Conservation (phyloP, 768 basidiomycete genomes). For the Mycena leptocephala region DNA sequence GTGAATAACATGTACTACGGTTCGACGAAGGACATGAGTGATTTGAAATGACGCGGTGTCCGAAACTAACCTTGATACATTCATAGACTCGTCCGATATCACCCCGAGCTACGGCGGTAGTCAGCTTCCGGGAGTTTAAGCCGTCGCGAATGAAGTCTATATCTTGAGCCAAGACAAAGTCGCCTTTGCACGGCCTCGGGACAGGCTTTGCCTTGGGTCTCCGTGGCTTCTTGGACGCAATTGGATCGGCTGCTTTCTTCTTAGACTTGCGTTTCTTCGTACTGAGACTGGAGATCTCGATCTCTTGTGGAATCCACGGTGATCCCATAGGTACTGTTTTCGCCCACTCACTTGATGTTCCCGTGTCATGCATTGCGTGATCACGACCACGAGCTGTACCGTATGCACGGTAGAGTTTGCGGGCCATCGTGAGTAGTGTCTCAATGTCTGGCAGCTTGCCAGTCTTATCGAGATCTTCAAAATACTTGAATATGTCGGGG, state of each 20-base stretch:
- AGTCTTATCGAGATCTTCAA: neutral
- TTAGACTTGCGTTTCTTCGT: neutral
- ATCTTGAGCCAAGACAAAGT: conserved; percentile 43
- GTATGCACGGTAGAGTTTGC: neutral
- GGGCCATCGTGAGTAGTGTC: neutral
- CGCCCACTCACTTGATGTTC: neutral
- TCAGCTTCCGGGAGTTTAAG: conserved; percentile 44
- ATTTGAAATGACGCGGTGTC: neutral
- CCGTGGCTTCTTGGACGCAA: neutral
- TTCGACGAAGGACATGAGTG: neutral
- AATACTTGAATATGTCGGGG: neutral
- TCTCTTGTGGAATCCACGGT: neutral
- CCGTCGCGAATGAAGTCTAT: conserved; percentile 45
- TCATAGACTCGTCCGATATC: conserved; percentile 53
- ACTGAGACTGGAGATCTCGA: conserved; percentile 3
- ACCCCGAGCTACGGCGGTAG: conserved; percentile 47
- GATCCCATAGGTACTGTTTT: neutral
- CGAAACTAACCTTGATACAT: conserved; percentile 45
- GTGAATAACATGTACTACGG: conserved; percentile 48
- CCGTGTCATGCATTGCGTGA: neutral
- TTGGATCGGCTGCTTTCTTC: neutral
- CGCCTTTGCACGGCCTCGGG: conserved; percentile 26
- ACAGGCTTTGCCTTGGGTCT: neutral
- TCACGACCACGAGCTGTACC: conserved; percentile 10
- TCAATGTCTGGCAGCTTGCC: neutral